Conservation (phyloP, 1,284 basidiomycete species). For the Takashimella tepidaria region DNA sequence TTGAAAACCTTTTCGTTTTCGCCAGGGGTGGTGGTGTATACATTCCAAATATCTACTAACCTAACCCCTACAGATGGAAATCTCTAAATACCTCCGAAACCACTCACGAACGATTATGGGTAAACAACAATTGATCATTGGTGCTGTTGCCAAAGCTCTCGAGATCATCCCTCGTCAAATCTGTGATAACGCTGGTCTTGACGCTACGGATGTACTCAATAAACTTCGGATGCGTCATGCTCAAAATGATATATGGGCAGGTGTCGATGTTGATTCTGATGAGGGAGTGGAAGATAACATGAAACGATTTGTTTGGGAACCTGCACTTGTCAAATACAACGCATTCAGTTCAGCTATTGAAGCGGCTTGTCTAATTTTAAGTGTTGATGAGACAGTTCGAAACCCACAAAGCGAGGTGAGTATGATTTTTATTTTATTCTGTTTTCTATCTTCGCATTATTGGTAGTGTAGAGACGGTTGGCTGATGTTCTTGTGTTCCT, state of each 20-base stretch:
- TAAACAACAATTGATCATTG: slow-evolving; percentile 90
- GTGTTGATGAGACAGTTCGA: slow-evolving; percentile 89
- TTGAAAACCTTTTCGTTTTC: no score
- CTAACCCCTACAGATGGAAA: slow-evolving; percentile 85
- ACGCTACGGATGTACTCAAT: slow-evolving; percentile 96
- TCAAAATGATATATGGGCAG: slow-evolving; percentile 77
- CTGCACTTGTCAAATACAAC: slow-evolving; percentile 90
- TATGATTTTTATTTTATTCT: slow-evolving; percentile 35
- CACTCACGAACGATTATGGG: slow-evolving; percentile 90
- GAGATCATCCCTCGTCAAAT: slow-evolving; percentile 98
- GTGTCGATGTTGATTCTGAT: slow-evolving; percentile 93
- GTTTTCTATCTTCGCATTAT: no score
- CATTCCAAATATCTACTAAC: no score
- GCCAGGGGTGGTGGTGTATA: no score
- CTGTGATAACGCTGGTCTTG: slow-evolving; percentile 96
- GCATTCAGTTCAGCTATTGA: slow-evolving; percentile 92
- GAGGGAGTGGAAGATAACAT: slow-evolving; percentile 93
- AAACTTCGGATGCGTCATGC: slow-evolving; percentile 97
- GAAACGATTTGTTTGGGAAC: slow-evolving; percentile 98
- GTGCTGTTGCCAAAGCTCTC: slow-evolving; percentile 93
- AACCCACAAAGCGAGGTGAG: slow-evolving; percentile 88
- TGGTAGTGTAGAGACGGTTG: no score
- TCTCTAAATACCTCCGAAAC: slow-evolving; percentile 86
- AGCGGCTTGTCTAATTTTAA: slow-evolving; percentile 90
- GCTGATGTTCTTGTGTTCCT: slow-evolving; percentile 9